Percentiles rank a stretch among this genome's conserved stretches.
Evolutionary conservation across 352 stramenopile genomes (phyloP).

Genomic region (Globisporangium paroecandrum): DNA sequence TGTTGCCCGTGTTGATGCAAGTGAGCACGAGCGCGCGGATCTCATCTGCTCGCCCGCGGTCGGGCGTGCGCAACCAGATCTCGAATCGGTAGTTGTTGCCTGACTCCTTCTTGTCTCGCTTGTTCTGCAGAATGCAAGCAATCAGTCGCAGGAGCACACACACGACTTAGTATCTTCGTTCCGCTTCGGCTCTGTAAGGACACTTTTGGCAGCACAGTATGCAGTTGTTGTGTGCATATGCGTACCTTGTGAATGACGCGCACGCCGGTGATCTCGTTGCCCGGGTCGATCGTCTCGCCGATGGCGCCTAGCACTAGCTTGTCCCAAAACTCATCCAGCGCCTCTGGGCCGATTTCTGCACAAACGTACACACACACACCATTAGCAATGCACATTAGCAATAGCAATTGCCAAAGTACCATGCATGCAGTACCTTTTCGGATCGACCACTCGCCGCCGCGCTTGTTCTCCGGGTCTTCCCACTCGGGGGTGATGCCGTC

Average conservation of each 20-base stretch:
- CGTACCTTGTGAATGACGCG: constrained; percentile 89
- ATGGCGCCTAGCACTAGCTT: constrained; percentile 88
- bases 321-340: constrained; percentile 88
- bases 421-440: constrained; percentile 46
- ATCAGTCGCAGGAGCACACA: background rate
- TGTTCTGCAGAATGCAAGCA: constrained; percentile 44
- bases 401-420: background rate
- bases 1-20: constrained; percentile 63
- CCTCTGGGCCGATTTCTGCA: constrained; percentile 64
- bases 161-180: background rate
- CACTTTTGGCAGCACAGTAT: background rate
- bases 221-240: background rate
- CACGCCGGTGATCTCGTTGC: constrained; percentile 88
- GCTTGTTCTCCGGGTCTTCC: constrained; percentile 89
- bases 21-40: constrained; percentile 70
- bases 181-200: background rate
- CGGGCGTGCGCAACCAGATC: constrained; percentile 71
- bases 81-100: constrained; percentile 86
- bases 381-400: constrained; percentile 8
- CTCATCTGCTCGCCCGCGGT: constrained; percentile 61
- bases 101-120: constrained; percentile 78
- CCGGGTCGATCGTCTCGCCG: constrained; percentile 84
- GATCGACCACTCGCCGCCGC: constrained; percentile 84
- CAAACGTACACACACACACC: constrained; percentile 6
- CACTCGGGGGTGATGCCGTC: constrained; percentile 88